Evolutionary conservation across 2,329 filamentous ascomycete species (phyloP).

Genomic region (Nigrospora sphaerica): DNA sequence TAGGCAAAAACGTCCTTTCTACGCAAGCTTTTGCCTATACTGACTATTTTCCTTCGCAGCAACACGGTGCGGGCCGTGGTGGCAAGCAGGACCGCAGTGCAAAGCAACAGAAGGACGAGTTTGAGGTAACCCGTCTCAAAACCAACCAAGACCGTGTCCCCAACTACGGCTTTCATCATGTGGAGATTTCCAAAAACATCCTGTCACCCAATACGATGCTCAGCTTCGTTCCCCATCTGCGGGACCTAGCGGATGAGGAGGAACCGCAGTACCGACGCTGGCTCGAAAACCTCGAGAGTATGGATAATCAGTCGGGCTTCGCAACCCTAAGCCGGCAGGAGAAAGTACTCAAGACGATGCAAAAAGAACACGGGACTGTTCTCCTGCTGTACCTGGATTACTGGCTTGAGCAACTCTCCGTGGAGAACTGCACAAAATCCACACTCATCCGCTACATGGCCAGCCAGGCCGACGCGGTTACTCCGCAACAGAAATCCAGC

Average conservation of each 20-base stretch:
- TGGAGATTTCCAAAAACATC: conserved; percentile 53
- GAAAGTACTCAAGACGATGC: conserved; percentile 40
- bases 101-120: conserved; percentile 37
- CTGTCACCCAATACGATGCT: conserved; percentile 53
- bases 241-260: conserved; percentile 49
- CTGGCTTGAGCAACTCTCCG: conserved; percentile 43
- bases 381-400: conserved; percentile 45
- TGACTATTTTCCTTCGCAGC: conserved; percentile 20
- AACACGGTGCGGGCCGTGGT: conserved; percentile 29
- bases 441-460: conserved; percentile 48
- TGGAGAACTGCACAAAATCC: conserved; percentile 44
- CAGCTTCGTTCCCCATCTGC: conserved; percentile 52
- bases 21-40: conserved; percentile 7
- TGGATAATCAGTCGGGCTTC: conserved; percentile 51
- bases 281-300: conserved; percentile 50
- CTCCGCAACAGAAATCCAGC: conserved; percentile 46
- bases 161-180: conserved; percentile 52
- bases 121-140: conserved; percentile 37
- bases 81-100: conserved; percentile 29
- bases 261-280: conserved; percentile 48
- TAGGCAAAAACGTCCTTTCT: conserved; percentile 11
- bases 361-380: conserved; percentile 43
- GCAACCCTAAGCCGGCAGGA: conserved; percentile 44
- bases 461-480: conserved; percentile 37
- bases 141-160: conserved; percentile 46